phyloP scores from a whole-genome alignment of 2,329 filamentous ascomycete species.

The Macroventuria anomochaeta region DNA sequence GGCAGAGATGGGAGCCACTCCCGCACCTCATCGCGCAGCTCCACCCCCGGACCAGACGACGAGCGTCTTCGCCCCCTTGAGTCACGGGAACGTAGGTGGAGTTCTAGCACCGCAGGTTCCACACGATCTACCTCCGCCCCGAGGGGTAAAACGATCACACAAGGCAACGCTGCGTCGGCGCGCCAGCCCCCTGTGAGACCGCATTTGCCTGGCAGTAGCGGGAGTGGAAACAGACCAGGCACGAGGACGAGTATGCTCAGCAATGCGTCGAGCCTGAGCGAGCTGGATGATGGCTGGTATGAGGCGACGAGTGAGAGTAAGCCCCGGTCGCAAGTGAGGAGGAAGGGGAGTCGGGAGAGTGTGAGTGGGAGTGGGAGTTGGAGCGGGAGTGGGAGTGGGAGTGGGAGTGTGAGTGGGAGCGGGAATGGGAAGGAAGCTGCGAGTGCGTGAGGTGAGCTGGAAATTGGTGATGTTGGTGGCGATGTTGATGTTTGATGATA shows the following conservation, averaged over 20 bases:
- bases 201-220: constrained; percentile 27
- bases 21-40: constrained; percentile 40
- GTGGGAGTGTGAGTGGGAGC: constrained; percentile 14
- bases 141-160: constrained; percentile 25
- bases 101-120: constrained; percentile 41
- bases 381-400: constrained; percentile 5
- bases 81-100: constrained; percentile 40
- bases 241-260: constrained; percentile 45
- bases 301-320: constrained; percentile 10
- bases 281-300: constrained; percentile 24
- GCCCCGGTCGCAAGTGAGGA: background rate
- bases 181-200: constrained; percentile 30
- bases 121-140: constrained; percentile 29
- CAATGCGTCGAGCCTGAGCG: constrained; percentile 32
- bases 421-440: constrained; percentile 10
- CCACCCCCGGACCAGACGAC: constrained; percentile 42
- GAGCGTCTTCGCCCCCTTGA: constrained; percentile 30
- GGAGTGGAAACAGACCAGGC: constrained; percentile 39
- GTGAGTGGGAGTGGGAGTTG: constrained; percentile 13
- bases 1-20: constrained; percentile 40
- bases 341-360: constrained; percentile 12
- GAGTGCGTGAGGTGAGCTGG: background rate
- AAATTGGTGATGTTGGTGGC: background rate
- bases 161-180: constrained; percentile 36
- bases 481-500: constrained; percentile 2